Conservation (phyloP, 768 basidiomycete species). For the Scleroderma bovista region DNA sequence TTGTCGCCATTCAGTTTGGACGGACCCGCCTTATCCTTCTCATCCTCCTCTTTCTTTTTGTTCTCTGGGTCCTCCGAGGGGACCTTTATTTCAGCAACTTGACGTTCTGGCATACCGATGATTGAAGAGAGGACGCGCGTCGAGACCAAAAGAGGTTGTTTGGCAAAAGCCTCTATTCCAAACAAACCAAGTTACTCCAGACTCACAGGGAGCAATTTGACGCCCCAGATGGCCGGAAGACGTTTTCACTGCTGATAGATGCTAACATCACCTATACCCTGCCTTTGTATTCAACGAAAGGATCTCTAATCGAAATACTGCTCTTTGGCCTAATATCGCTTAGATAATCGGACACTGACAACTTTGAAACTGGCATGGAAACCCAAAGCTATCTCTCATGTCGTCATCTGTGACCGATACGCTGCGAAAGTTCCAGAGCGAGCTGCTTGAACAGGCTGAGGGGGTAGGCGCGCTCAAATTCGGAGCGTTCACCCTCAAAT, state of each 20-base stretch:
- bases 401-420: not conserved
- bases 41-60: constrained; percentile 46
- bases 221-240: no score
- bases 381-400: no score
- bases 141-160: constrained; percentile 26
- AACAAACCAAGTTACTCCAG: constrained; percentile 18
- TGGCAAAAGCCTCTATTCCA: constrained; percentile 28
- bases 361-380: no score
- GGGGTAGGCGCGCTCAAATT: constrained; percentile 76
- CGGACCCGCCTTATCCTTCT: constrained; percentile 49
- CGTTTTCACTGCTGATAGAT: no score
- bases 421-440: constrained; percentile 49
- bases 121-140: constrained; percentile 25
- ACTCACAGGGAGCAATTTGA: no score
- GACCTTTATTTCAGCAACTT: constrained; percentile 56
- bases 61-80: constrained; percentile 71
- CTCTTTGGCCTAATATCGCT: no score
- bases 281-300: no score
- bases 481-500: constrained; percentile 90
- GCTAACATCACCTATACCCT: no score
- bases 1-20: constrained; percentile 52
- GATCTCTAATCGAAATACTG: no score
- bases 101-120: constrained; percentile 50
- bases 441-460: constrained; percentile 67
- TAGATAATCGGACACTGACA: no score